Base-by-base conservation (phyloP, 352 stramenopile genomes). In the Phytophthora ramorum region DNA sequence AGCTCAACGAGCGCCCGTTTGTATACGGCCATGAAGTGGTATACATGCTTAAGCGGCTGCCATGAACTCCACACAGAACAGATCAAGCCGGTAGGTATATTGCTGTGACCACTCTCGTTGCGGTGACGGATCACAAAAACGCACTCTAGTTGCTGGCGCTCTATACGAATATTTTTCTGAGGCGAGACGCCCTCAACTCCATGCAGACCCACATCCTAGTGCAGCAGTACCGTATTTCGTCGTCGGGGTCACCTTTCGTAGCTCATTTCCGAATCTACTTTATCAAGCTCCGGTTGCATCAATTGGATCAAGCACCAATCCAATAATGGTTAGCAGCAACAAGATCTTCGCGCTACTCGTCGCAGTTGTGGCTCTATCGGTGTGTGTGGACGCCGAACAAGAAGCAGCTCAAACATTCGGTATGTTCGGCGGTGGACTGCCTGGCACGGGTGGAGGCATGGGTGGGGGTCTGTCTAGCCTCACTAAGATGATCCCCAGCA, bases 261-360 rank as follows among this genome's bases (percentile, higher is more conserved):
- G 26, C 26, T 32, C 38, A 24, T 22, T 45, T 45, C 34, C 22
- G 7, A 57, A 43, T 46, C 20, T 46, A 14, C 49, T 45, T 44
- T 7, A 24, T 43, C 48, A 43, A 45, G 12, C n/a, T 32, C 32
- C 32, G 1, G 3, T 19, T 45, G 16, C 3, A 44, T 24, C 48
- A 55, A 3, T 19, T 45, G 16, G 13, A 44, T 16, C 48, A 55
- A 46, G 7, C 24, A 46, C 35, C 38, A 45, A 19, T 45, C 7
- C 2, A 45, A 4, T n/a, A 46, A 58, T 58, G 50, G 19, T 47
- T 14, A 47, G 24, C 50, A 57, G 35, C 20, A 47, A 8, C 50
- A 58, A 58, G 20, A 58, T 58, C 35, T 24, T 58, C 50, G 20
- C 35, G 9, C 50, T 58, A 19, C n/a, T 17, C 22, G 44, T 58